Evolutionary conservation across 1,284 basidiomycete genomes (phyloP), one percentile per base, ranked within the genome.

Genomic region (Pascua guehoae): DNA sequence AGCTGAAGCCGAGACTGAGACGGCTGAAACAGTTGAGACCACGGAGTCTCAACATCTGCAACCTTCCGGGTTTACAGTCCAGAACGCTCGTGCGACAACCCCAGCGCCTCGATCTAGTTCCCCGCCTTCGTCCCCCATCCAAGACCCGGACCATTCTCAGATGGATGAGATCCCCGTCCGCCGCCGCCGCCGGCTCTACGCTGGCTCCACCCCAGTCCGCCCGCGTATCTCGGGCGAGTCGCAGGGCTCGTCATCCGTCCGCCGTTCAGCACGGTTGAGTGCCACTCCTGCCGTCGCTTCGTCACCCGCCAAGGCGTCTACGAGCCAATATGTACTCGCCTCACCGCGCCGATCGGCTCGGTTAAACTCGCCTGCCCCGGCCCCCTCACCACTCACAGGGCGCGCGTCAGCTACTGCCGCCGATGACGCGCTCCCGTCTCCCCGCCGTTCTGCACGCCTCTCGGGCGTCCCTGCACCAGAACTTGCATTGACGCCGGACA

Each of bases 201-300:
- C 54, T 4, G 54, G 54, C 15, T 46, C 43, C 14, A 55, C 54
- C 3, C 54, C 54, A 8, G 54, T 48, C 18, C 49, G 47, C n/a
- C 53, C 53, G 5, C 53, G 54, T 5, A 18, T 45, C 32, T 55
- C 54, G 12, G 52, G 46, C 7, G 45, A 17, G 12, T 47, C 45
- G 12, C 49, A 50, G 24, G 39, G 17, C n/a, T 17, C 46, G 1
- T 12, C 15, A 12, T 11, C 36, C 12, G 39, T 39, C 44, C 47
- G 15, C 36, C 37, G 47, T 40, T 32, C 24, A 32, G 24, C 24
- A 32, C 24, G 24, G 24, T 32, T 32, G 24, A 32, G 24, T 32
- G 11, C 2, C 12, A 37, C 38, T 18, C 47, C 47, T 24, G n/a
- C 38, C 5, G 12, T 14, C 7, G 24, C 12, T 32, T 32, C 24